These are phyloP conservation scores for Termitomyces sp. DNA, from an alignment of 768 basidiomycete species.

Conservation along the genomic window DNA sequence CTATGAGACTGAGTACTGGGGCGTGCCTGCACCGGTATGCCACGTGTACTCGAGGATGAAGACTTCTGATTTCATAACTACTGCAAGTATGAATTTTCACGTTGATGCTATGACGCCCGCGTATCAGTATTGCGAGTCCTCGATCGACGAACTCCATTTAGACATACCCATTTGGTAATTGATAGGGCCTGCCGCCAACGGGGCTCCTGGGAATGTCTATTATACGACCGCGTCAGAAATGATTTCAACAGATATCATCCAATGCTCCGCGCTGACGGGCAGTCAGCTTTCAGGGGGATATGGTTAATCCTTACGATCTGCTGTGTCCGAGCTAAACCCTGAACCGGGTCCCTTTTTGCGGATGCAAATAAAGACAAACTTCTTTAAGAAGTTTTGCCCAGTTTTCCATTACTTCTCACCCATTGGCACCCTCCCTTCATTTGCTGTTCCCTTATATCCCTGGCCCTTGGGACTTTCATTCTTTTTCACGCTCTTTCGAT, in stretches of 20 bases:
- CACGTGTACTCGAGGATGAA: not conserved
- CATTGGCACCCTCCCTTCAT: conserved; percentile 16
- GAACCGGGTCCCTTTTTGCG: not conserved
- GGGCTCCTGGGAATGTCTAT: not conserved
- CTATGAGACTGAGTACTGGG: not conserved
- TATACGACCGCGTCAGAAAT: not conserved
- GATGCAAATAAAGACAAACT: conserved; percentile 14
- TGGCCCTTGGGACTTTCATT: conserved; percentile 17
- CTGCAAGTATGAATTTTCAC: not conserved
- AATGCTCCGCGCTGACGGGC: not conserved
- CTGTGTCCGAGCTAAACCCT: not conserved
- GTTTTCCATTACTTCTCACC: not conserved
- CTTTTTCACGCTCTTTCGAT: conserved; percentile 20
- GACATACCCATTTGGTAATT: conserved; percentile 1
- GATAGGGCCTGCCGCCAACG: not conserved
- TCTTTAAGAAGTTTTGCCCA: conserved; percentile 5
- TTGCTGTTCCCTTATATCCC: conserved; percentile 16
- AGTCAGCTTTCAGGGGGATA: conserved; percentile 10
- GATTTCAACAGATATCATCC: not conserved
- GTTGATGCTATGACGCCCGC: not conserved
- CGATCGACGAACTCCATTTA: not conserved
- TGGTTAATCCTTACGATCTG: not conserved
- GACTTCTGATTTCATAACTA: not conserved
- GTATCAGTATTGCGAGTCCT: not conserved
- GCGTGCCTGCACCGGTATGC: not conserved